phyloP scores from a whole-genome alignment of 2,329 filamentous ascomycete genomes.

The Aspergillus latus region DNA sequence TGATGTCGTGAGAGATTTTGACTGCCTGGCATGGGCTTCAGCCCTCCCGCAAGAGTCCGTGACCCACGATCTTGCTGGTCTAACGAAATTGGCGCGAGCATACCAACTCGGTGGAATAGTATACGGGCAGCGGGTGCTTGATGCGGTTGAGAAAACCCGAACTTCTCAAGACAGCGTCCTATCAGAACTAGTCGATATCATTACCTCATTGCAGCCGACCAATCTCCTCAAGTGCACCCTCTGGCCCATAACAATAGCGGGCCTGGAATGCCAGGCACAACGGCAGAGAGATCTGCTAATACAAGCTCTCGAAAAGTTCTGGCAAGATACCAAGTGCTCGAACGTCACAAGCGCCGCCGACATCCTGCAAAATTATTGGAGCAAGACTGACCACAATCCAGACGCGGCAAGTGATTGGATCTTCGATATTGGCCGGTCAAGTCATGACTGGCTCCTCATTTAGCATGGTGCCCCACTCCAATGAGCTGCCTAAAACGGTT shows the following conservation, averaged over 20 bases:
- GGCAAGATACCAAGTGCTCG: conserved; percentile 22
- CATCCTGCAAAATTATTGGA: conserved; percentile 20
- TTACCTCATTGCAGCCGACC: conserved; percentile 8
- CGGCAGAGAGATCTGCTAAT: conserved; percentile 8
- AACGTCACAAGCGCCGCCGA: conserved; percentile 24
- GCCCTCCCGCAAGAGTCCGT: conserved; percentile 20
- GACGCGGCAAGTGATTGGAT: conserved; percentile 1
- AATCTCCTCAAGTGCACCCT: conserved; percentile 25
- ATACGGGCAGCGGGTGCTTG: conserved; percentile 35
- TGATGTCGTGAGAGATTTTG: conserved; percentile 25
- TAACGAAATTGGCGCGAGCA: conserved; percentile 29
- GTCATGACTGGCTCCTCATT: conserved; percentile 19
- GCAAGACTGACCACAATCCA: not conserved
- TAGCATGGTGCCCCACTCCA: conserved; percentile 23
- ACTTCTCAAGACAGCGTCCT: not conserved
- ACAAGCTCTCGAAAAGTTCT: conserved; percentile 16
- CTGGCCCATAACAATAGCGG: conserved; percentile 24
- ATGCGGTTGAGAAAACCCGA: conserved; percentile 20
- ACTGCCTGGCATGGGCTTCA: conserved; percentile 29
- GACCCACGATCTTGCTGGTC: conserved; percentile 18
- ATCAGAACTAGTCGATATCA: conserved; percentile 5
- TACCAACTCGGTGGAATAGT: conserved; percentile 33
- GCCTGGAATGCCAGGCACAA: conserved; percentile 17
- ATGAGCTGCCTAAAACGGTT: conserved; percentile 24
- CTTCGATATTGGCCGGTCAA: conserved; percentile 12